Conservation (phyloP, 2,329 filamentous ascomycete species). For the Penicillium polonicum region DNA sequence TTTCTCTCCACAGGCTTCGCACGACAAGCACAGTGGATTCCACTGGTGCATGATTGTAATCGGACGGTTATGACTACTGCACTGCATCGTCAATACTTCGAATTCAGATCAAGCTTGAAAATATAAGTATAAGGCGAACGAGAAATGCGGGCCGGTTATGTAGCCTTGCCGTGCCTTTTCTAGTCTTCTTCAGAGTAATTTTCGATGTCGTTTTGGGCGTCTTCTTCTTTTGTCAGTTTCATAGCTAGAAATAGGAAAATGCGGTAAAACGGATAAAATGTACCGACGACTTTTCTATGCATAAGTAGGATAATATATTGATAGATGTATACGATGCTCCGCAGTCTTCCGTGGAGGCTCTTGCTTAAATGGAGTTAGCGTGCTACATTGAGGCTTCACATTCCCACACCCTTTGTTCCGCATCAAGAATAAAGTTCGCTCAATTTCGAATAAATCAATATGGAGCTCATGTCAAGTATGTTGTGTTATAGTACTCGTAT, state of each 20-base stretch:
- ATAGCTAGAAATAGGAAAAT: not conserved
- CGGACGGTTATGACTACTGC: slow-evolving; percentile 1
- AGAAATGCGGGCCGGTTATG: not conserved
- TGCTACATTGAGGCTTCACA: not conserved
- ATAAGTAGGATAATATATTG: not conserved
- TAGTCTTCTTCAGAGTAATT: not conserved
- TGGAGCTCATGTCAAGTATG: not conserved
- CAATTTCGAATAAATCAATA: not conserved
- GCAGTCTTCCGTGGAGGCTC: not conserved
- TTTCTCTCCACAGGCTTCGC: no score
- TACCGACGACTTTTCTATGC: no score
- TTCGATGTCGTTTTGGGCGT: not conserved
- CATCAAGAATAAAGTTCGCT: not conserved
- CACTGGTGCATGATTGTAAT: no score
- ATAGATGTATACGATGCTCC: not conserved
- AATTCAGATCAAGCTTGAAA: not conserved
- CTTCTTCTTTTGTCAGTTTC: not conserved
- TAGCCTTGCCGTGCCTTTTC: not conserved
- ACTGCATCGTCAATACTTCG: slow-evolving; percentile 10
- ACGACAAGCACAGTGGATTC: no score
- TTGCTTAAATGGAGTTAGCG: not conserved
- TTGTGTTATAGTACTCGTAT: not conserved
- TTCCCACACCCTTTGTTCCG: not conserved
- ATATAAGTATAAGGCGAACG: not conserved
- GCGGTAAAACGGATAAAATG: not conserved